Percentiles rank a stretch among this genome's conserved stretches.
phyloP scores from a whole-genome alignment of 73 alveolate genomes.

The Paramecium pentaurelia region DNA sequence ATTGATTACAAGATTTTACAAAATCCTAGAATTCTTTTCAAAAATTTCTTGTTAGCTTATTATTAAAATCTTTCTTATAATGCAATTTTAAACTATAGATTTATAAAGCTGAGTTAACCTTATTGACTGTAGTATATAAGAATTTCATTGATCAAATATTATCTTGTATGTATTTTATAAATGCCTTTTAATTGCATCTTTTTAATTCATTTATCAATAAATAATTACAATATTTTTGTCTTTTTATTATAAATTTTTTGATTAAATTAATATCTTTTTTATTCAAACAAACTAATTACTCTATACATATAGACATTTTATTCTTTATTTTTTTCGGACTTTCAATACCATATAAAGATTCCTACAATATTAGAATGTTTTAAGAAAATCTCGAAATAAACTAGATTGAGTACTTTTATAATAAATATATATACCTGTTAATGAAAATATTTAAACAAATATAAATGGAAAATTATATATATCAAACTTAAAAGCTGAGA shows the following conservation, averaged over 20 bases:
- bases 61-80: no score
- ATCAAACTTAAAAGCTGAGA: not conserved
- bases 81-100: no score
- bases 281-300: not conserved
- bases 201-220: not conserved
- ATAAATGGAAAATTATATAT: not conserved
- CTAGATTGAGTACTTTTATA: not conserved
- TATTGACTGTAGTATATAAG: not conserved
- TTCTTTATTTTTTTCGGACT: not conserved
- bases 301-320: not conserved
- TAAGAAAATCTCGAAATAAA: no score
- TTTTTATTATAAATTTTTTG: not conserved
- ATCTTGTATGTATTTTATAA: not conserved
- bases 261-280: not conserved
- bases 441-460: not conserved
- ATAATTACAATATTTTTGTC: not conserved
- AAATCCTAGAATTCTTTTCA: no score
- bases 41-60: no score
- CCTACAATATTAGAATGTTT: not conserved
- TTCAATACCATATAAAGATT: no score
- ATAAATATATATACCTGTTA: not conserved
- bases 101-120: not conserved
- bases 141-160: not conserved
- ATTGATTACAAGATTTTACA: no score
- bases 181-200: no score